Conservation (phyloP, 2,329 filamentous ascomycete genomes). For the Colletotrichum viniferum region DNA sequence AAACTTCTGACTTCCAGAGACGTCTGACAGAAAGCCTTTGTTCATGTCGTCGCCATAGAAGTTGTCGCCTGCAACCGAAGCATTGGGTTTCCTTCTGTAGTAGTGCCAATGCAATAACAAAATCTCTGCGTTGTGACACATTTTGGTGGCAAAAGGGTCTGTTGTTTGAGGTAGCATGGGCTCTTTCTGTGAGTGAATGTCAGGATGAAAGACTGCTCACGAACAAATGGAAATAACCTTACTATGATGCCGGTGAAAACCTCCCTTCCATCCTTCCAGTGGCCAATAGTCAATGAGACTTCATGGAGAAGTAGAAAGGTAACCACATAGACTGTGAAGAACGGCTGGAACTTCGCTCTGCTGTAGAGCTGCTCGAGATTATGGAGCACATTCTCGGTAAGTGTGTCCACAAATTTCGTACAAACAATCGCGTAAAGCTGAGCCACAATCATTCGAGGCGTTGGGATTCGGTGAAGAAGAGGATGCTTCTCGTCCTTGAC, state of each 20-base stretch:
- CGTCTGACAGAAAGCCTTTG: background rate
- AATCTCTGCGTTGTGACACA: conserved; percentile 51
- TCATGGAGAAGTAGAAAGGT: conserved; percentile 46
- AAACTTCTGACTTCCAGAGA: background rate
- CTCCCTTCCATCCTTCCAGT: background rate
- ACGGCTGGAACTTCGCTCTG: conserved; percentile 25
- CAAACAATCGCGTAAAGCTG: conserved; percentile 50
- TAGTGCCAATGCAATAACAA: conserved; percentile 57
- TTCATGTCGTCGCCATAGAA: background rate
- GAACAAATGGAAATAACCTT: background rate
- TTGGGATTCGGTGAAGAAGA: conserved; percentile 38
- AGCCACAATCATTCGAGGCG: conserved; percentile 49
- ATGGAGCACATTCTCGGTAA: conserved; percentile 36
- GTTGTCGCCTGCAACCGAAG: background rate
- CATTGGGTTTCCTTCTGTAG: conserved; percentile 29
- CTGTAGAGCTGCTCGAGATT: conserved; percentile 34
- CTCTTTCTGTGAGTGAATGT: background rate
- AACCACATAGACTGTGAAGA: conserved; percentile 41
- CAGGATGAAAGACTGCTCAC: background rate
- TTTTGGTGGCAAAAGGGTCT: background rate
- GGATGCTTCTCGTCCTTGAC: conserved; percentile 39
- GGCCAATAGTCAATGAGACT: background rate
- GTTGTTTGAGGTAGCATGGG: background rate
- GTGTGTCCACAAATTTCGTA: conserved; percentile 36
- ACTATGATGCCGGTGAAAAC: background rate